A percentile compares a stretch with the other conserved stretches of the same genome.
Conservation (phyloP, 495 filamentous ascomycete species). For the Thozetella sp. region DNA sequence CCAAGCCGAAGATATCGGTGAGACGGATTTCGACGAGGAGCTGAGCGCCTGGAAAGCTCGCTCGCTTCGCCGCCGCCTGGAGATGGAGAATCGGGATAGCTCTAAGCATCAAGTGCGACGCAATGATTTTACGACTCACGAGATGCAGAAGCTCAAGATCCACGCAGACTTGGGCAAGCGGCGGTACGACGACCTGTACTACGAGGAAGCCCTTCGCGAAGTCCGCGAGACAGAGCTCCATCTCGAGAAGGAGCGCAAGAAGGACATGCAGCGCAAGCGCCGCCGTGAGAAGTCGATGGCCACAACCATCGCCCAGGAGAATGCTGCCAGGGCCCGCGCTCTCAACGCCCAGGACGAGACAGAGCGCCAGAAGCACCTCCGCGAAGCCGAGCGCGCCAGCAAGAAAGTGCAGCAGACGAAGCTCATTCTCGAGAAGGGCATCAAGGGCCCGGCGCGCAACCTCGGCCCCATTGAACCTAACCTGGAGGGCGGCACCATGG, state of each 20-base stretch:
- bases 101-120: slow-evolving; percentile 56
- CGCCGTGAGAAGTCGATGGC: slow-evolving; percentile 95
- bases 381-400: slow-evolving; percentile 80
- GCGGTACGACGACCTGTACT: slow-evolving; percentile 48
- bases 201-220: slow-evolving; percentile 73
- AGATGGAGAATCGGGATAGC: slow-evolving; percentile 58
- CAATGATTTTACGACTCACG: slow-evolving; percentile 27
- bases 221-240: slow-evolving; percentile 88
- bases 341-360: slow-evolving; percentile 73
- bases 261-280: slow-evolving; percentile 97
- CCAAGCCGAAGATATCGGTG: slow-evolving; percentile 69
- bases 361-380: slow-evolving; percentile 74
- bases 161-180: slow-evolving; percentile 52
- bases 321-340: slow-evolving; percentile 77
- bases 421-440: slow-evolving; percentile 79
- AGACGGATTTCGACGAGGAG: slow-evolving; percentile 62
- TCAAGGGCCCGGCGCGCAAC: slow-evolving; percentile 78
- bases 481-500: slow-evolving; percentile 85
- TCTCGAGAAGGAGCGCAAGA: slow-evolving; percentile 98
- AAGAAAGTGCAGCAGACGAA: slow-evolving; percentile 87
- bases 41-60: slow-evolving; percentile 53
- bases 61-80: slow-evolving; percentile 60
- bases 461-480: slow-evolving; percentile 77
- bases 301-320: slow-evolving; percentile 80
- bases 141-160: slow-evolving; percentile 36